Evolutionary conservation across 805 yeast species (phyloP).

Genomic region (Hanseniaspora jakobsenii): DNA sequence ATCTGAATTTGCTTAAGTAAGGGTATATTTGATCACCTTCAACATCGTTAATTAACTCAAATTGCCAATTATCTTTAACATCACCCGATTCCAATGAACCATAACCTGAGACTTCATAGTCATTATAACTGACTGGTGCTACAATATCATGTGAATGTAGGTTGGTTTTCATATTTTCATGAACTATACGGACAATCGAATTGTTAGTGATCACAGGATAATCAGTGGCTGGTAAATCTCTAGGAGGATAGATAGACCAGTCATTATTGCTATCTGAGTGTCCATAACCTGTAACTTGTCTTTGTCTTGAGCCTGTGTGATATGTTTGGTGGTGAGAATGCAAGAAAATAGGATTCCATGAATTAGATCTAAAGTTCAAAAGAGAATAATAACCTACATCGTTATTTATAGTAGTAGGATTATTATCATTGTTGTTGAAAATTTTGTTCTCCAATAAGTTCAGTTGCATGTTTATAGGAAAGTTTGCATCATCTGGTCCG

Average conservation of each 20-base stretch:
- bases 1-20: slow-evolving; percentile 68
- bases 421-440: slow-evolving; percentile 22
- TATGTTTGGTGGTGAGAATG: slow-evolving; percentile 64
- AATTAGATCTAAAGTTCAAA: slow-evolving; percentile 45
- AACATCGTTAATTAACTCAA: slow-evolving; percentile 54
- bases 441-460: slow-evolving; percentile 61
- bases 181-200: slow-evolving; percentile 48
- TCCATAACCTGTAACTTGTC: slow-evolving; percentile 69
- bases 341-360: slow-evolving; percentile 57
- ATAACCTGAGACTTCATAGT: slow-evolving; percentile 60
- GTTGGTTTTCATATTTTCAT: slow-evolving; percentile 50
- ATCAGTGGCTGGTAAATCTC: slow-evolving; percentile 27
- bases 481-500: slow-evolving; percentile 89
- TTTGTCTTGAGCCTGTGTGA: slow-evolving; percentile 69
- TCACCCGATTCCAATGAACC: slow-evolving; percentile 59
- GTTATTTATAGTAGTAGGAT: no score
- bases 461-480: slow-evolving; percentile 82
- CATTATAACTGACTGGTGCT: slow-evolving; percentile 47
- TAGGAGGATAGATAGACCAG: slow-evolving; percentile 47
- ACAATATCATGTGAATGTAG: slow-evolving; percentile 59
- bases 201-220: slow-evolving; percentile 39
- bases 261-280: slow-evolving; percentile 64
- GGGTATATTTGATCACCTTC: slow-evolving; percentile 51
- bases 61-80: slow-evolving; percentile 61
- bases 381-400: slow-evolving; percentile 47